A percentile compares a stretch with the other conserved stretches of the same genome.
phyloP scores from a whole-genome alignment of 352 stramenopile genomes.

The Blastocystis sp. region DNA sequence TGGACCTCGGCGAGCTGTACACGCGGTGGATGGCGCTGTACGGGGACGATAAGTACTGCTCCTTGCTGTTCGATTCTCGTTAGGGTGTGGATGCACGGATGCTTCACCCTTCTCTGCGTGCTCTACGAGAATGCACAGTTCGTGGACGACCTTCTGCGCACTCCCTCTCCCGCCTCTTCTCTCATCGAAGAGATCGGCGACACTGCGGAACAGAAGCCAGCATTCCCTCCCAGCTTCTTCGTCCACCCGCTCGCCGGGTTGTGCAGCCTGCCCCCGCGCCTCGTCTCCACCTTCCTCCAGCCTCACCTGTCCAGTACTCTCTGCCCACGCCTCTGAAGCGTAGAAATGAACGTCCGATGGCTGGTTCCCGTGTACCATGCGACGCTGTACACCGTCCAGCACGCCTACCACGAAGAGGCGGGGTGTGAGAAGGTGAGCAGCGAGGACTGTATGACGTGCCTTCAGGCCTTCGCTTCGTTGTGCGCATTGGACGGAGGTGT shows the following conservation, averaged over 20 bases:
- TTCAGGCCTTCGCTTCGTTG: background rate
- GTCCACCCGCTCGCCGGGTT: too few species aligned
- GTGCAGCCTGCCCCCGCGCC: too few species aligned
- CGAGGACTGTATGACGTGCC: background rate
- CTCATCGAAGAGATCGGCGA: constrained; percentile 31
- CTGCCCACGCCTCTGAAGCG: background rate
- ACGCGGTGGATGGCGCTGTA: constrained; percentile 19
- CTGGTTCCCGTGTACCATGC: constrained; percentile 24
- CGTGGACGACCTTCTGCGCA: background rate
- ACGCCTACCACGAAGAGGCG: background rate
- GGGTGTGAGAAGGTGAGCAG: too few species aligned
- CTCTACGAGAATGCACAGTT: constrained; percentile 35
- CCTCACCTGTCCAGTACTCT: background rate
- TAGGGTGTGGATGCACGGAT: constrained; percentile 13
- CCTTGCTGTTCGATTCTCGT: background rate
- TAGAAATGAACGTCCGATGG: constrained; percentile 21
- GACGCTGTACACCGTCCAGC: background rate
- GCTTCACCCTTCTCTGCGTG: background rate
- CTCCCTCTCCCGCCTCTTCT: background rate
- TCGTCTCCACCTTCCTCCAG: background rate
- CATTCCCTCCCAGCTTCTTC: too few species aligned
- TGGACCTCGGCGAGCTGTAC: background rate
- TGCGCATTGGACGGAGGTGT: background rate
- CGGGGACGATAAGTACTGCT: background rate
- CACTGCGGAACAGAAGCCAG: background rate